These are phyloP conservation scores for Penicillium crystallinum DNA, from an alignment of 495 filamentous ascomycete genomes.

Conservation along the genomic window DNA sequence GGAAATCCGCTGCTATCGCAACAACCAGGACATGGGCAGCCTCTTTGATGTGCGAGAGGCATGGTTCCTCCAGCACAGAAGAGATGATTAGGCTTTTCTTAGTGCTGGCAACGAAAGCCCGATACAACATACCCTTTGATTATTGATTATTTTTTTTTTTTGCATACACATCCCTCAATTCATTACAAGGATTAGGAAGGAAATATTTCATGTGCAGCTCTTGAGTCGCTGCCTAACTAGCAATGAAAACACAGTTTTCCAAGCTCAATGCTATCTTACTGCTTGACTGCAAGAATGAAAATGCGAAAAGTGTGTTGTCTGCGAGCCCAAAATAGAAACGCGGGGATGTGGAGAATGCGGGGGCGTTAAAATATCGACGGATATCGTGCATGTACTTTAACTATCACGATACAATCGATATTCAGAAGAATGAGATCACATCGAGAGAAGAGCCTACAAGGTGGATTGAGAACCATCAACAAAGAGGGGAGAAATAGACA, in stretches of 20 bases:
- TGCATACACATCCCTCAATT: neutral
- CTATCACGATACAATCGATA: no score
- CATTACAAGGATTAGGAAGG: neutral
- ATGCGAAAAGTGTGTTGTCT: no score
- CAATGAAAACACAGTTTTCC: no score
- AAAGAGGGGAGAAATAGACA: no score
- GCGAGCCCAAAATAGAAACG: no score
- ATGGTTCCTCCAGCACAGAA: slow-evolving; percentile 31
- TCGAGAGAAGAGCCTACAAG: no score
- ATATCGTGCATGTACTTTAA: no score
- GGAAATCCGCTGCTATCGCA: slow-evolving; percentile 42
- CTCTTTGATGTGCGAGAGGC: slow-evolving; percentile 50
- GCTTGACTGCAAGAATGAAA: neutral
- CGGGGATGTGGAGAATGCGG: no score
- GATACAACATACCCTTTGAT: neutral
- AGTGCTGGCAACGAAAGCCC: neutral
- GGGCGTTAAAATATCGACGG: no score
- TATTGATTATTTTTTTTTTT: neutral
- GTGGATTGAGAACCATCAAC: no score
- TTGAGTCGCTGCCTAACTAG: neutral
- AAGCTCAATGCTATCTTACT: neutral
- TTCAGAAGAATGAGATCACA: no score
- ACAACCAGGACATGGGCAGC: slow-evolving; percentile 53
- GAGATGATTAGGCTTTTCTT: neutral
- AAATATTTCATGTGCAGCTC: neutral